Base-by-base conservation (phyloP, 768 basidiomycete species). In the Piloderma croceum region DNA sequence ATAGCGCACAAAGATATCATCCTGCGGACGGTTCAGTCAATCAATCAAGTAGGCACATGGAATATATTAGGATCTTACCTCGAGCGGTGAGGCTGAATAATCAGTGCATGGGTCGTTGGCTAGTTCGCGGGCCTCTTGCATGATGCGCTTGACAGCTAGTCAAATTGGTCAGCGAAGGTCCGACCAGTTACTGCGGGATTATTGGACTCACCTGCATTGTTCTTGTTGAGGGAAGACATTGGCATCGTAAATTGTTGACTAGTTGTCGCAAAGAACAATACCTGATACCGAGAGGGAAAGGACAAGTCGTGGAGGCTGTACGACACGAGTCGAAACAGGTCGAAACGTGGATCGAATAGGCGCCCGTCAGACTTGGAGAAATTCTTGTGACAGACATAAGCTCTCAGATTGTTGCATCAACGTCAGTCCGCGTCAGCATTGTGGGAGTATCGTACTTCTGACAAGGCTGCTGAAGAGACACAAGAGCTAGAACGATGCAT, bases 101-200 rank as follows among this genome's bases (percentile, higher is more conserved):
- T 94, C 92, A 1, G 84, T 81, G 38, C 77, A 81, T 42, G 86
- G 80, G 60, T 94, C 92, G 39, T 76, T 79, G 1, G 83, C 79
- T 11, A 97, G 76, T 56, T 98, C 93, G 45, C 79, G 71, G 4
- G 92, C 92, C 63, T 98, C 94, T 60, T 91, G 90, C 83, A 98
- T 86, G 51, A 98, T 96, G 24, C 94, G 81, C 67, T 97, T 97
- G 38, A 96, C 89, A 40, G 91, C 92, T 87, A 49, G 10, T 29
- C 15, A 29, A 29, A 15, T 29, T n/a, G 9, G 38, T 34, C 27
- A 34, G 22, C 34, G 44, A 37, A 40, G n/a, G n/a, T n/a, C n/a
- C n/a, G n/a, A n/a, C n/a, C n/a, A n/a, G n/a, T n/a, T n/a, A n/a
- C n/a, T n/a, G n/a, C n/a, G n/a, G n/a, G n/a, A n/a, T n/a, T n/a